These are phyloP conservation scores for Cardamine resedifolia DNA, from an alignment of 345 rosid species.

Conservation along the genomic window DNA sequence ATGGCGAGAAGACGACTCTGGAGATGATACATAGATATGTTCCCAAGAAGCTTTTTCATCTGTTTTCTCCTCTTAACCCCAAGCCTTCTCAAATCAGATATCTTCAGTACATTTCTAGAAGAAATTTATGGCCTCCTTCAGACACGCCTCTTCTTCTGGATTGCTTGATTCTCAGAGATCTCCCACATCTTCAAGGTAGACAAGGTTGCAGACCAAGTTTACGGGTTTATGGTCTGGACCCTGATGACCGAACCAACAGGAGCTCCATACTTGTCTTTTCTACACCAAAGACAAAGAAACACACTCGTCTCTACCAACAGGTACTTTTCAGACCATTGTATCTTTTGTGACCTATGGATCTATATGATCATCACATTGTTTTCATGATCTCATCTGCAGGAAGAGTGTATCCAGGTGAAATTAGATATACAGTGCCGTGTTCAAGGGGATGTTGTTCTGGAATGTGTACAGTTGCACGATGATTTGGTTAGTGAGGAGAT, in stretches of 20 bases:
- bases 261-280: conserved; percentile 85
- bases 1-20: conserved; percentile 90
- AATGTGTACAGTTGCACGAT: conserved; percentile 81
- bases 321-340: conserved; percentile 41
- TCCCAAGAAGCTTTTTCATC: conserved; percentile 82
- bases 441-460: conserved; percentile 94
- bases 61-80: conserved; percentile 77
- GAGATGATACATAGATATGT: conserved; percentile 98
- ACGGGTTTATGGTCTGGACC: conserved; percentile 86
- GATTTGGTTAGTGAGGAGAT: conserved; percentile 67
- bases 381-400: conserved; percentile 50
- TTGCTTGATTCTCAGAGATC: conserved; percentile 77
- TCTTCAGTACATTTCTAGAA: conserved; percentile 93
- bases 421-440: conserved; percentile 75
- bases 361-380: conserved; percentile 4
- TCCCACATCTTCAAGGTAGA: conserved; percentile 68
- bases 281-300: conserved; percentile 61
- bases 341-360: conserved; percentile 9
- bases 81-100: conserved; percentile 94
- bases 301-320: conserved; percentile 60
- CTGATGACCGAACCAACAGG: conserved; percentile 65
- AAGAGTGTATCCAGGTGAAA: conserved; percentile 73
- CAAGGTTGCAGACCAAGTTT: conserved; percentile 83
- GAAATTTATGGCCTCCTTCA: conserved; percentile 92
- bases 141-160: conserved; percentile 84